Percentiles rank a stretch among this genome's conserved stretches.
phyloP scores from a whole-genome alignment of 176 grass and related monocot genomes.

The Carex myosuroides region DNA sequence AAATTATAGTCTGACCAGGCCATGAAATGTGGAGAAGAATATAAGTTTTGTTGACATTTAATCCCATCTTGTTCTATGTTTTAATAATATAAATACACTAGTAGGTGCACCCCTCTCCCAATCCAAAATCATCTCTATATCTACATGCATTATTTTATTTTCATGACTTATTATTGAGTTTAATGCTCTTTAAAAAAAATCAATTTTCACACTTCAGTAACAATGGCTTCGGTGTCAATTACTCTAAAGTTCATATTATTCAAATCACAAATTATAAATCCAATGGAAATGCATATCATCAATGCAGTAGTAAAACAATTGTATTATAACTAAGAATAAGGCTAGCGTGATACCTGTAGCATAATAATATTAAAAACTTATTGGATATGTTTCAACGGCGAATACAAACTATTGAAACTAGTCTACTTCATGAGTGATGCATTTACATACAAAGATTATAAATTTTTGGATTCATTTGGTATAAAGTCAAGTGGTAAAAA shows the following conservation, averaged over 20 bases:
- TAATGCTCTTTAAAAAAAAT: background rate
- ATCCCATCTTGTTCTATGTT: background rate
- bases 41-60: background rate
- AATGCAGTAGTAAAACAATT: too few species aligned
- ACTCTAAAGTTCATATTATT: background rate
- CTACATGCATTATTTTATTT: background rate
- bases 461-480: too few species aligned
- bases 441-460: too few species aligned
- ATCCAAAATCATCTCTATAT: background rate
- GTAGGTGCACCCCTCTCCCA: background rate
- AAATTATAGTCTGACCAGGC: background rate
- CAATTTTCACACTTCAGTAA: too few species aligned
- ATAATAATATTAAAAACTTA: too few species aligned
- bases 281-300: background rate
- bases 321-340: too few species aligned
- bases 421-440: too few species aligned
- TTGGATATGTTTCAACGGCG: too few species aligned
- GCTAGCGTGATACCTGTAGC: too few species aligned
- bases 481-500: too few species aligned
- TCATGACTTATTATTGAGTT: background rate
- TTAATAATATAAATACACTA: too few species aligned
- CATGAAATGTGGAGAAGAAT: constrained; percentile 12
- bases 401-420: too few species aligned
- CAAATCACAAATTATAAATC: background rate
- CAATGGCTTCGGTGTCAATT: background rate